Conservation (phyloP, 2,329 filamentous ascomycete species). For the Akanthomyces muscarius region DNA sequence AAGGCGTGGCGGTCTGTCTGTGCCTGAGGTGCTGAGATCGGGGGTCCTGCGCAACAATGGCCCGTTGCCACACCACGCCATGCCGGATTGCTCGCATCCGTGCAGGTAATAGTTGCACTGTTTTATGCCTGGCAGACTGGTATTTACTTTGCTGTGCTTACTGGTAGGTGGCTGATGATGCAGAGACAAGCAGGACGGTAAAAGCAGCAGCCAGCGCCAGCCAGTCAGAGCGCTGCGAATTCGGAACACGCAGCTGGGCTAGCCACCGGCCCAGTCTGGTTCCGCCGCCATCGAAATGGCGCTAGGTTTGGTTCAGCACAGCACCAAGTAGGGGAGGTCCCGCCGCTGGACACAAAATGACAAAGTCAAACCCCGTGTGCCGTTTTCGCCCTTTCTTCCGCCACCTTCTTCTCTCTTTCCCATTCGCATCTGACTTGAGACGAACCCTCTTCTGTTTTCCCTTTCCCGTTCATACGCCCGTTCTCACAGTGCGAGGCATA, state of each 20-base stretch:
- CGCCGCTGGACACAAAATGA: not conserved
- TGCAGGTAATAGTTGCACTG: not conserved
- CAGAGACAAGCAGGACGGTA: not conserved
- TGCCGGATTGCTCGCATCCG: not conserved
- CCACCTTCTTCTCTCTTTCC: not conserved
- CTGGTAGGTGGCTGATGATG: no score
- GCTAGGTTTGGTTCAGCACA: not conserved
- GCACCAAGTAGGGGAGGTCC: not conserved
- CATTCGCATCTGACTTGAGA: constrained; percentile 1
- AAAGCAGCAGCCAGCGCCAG: not conserved
- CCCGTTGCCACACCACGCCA: not conserved
- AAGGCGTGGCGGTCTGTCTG: not conserved
- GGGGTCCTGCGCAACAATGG: not conserved
- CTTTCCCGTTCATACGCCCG: not conserved
- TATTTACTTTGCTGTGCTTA: not conserved
- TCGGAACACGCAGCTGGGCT: constrained; percentile 9
- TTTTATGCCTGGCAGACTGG: not conserved
- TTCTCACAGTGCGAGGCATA: not conserved
- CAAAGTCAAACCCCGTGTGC: not conserved
- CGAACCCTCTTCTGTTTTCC: not conserved
- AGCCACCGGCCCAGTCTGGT: constrained; percentile 4
- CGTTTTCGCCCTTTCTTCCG: not conserved
- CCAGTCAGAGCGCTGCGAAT: constrained; percentile 12
- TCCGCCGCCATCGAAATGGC: constrained; percentile 5
- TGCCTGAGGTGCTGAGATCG: no score